Evolutionary conservation across 2,329 filamentous ascomycete genomes (phyloP).

Genomic region (Aspergillus vadensis): DNA sequence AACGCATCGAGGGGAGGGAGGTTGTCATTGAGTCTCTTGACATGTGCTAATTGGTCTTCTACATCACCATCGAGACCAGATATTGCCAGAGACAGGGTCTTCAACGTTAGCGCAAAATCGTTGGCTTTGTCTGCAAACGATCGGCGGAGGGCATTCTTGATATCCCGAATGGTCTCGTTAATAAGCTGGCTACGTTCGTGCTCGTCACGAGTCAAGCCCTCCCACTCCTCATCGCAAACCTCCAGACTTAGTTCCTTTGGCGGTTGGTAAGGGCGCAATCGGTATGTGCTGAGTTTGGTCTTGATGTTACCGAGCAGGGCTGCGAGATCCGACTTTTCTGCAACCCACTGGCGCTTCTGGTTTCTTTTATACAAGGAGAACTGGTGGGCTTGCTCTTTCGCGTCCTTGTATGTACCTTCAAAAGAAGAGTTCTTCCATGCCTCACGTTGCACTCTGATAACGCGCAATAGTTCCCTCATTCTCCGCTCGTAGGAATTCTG

Average conservation of each 20-base stretch:
- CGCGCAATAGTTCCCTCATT: constrained; percentile 77
- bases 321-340: constrained; percentile 93
- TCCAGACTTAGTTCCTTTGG: constrained; percentile 81
- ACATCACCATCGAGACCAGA: constrained; percentile 97
- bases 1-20: constrained; percentile 88
- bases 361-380: constrained; percentile 90
- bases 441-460: constrained; percentile 72
- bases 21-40: constrained; percentile 80
- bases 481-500: constrained; percentile 92
- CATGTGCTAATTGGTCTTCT: constrained; percentile 89
- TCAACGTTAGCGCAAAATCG: constrained; percentile 92
- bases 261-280: constrained; percentile 85
- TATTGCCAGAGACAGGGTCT: constrained; percentile 91
- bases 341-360: constrained; percentile 92
- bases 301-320: constrained; percentile 97
- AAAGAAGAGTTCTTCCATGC: constrained; percentile 80
- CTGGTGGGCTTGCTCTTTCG: constrained; percentile 78
- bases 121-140: constrained; percentile 98
- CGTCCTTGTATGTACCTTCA: constrained; percentile 88
- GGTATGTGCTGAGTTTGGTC: constrained; percentile 95
- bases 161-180: constrained; percentile 97
- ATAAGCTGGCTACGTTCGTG: constrained; percentile 88
- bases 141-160: constrained; percentile 90
- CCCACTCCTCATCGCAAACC: constrained; percentile 81
- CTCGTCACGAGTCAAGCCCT: constrained; percentile 75